These are phyloP conservation scores for Trichoderma aggressivum DNA, from an alignment of 2,329 filamentous ascomycete genomes.

Conservation along the genomic window DNA sequence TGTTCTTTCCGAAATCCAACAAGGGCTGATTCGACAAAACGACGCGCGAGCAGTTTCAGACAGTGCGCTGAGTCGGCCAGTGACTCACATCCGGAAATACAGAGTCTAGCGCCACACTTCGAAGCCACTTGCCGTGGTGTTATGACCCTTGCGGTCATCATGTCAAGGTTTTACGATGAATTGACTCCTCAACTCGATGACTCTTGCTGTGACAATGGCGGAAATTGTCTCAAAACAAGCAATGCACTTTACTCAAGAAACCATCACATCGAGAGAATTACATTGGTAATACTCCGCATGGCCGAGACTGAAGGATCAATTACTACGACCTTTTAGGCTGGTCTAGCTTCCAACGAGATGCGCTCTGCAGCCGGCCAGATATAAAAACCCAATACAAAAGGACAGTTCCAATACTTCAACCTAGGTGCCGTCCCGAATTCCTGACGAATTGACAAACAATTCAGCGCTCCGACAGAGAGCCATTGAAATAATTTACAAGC, in stretches of 20 bases:
- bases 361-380: not conserved
- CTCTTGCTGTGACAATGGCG: not conserved
- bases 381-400: not conserved
- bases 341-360: not conserved
- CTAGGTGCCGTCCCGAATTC: not conserved
- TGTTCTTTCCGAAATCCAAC: not conserved
- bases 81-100: not conserved
- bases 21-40: not conserved
- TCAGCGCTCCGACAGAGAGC: not conserved
- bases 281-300: not conserved
- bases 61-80: conserved; percentile 2
- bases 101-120: not conserved
- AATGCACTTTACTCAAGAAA: not conserved
- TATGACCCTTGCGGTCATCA: not conserved
- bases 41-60: not conserved
- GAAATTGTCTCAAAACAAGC: not conserved
- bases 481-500: fast-evolving
- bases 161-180: not conserved
- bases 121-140: not conserved
- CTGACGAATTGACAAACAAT: not conserved
- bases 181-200: not conserved
- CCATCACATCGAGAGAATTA: not conserved
- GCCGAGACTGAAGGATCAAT: not conserved
- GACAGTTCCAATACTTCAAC: not conserved
- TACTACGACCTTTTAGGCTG: not conserved